A percentile compares a stretch with the other conserved stretches of the same genome.
Conservation (phyloP, 495 filamentous ascomycete species). For the Penicillium robsamsonii region DNA sequence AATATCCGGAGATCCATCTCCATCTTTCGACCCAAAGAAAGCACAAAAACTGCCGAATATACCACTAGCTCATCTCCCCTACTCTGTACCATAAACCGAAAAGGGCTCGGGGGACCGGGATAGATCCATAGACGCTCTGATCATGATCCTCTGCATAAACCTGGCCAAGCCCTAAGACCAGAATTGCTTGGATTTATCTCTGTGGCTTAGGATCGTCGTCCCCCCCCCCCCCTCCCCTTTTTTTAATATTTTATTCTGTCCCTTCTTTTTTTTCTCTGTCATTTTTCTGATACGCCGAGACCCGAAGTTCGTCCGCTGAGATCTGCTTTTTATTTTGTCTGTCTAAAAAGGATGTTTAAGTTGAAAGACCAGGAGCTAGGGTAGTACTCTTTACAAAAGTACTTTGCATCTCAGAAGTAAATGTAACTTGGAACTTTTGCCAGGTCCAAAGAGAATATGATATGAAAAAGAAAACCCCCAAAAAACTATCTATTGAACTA, state of each 20-base stretch:
- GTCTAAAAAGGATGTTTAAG: background rate
- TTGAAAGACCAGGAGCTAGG: background rate
- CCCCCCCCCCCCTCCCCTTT: conserved; percentile 6
- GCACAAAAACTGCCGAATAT: background rate
- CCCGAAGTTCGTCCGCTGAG: conserved; percentile 17
- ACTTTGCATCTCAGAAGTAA: background rate
- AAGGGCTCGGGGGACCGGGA: background rate
- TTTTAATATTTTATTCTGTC: conserved; percentile 1
- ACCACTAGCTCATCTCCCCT: background rate
- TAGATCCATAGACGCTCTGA: conserved; percentile 14
- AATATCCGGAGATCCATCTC: background rate
- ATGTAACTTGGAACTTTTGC: background rate
- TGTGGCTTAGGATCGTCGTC: conserved; percentile 26
- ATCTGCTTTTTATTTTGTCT: conserved; percentile 5
- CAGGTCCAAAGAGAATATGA: background rate
- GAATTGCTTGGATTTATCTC: conserved; percentile 4
- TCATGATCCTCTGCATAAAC: conserved; percentile 10
- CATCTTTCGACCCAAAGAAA: background rate
- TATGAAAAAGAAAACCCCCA: no score
- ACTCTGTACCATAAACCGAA: background rate
- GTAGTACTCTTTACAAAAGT: background rate
- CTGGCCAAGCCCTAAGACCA: conserved; percentile 14
- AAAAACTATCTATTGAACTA: no score
- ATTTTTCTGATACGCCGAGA: conserved; percentile 15
- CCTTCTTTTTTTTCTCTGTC: background rate